Evolutionary conservation across 2,329 filamentous ascomycete genomes (phyloP), one percentile per base, ranked within the genome.

Genomic region (Dactylellina leptospora): DNA sequence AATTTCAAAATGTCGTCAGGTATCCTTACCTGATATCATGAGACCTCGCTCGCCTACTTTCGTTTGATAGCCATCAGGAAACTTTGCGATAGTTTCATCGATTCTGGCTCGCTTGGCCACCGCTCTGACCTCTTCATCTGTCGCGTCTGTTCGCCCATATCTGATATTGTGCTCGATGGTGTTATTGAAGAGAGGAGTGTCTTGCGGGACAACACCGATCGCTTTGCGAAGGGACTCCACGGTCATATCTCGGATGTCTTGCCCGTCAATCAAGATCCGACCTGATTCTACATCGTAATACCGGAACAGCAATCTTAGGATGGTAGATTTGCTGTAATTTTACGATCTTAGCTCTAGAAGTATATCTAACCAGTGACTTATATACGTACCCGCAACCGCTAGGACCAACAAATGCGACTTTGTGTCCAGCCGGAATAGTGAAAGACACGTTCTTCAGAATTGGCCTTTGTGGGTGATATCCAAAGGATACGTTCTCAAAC

Each of bases 131-230:
- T 88, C 84, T 28, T 92, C 91, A 8, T 85, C 83, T 0, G 88
- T 84, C 0, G 93, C 93, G 48, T 87, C 86, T 74, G 97, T 85
- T 75, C 90, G 86, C 54, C 95, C 95, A 79, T 99, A 99, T 74
- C 88, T 89, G 77, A 99, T 96, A 79, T 99, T 99, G 80, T 97
- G 92, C 78, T 90, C 90, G 68, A 99, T 93, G 0, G 92, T 95
- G 78, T 96, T 92, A 79, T 99, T 99, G 83, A 99, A 99, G 0
- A 99, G 84, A 0, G 95, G 93, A 0, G 95, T 97, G 76, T 99
- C 95, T 79, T 99, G 96, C 0, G 95, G 95, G 0, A 99, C 95
- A 13, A 99, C 93, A 20, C 95, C 95, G 74, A 99, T 97, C 1
- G 90, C 86, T 74, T 86, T 87, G 4, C 95, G 88, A 25, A 99